These are phyloP conservation scores for Candida silvicultrix DNA, from an alignment of 805 yeast species.

Conservation along the genomic window DNA sequence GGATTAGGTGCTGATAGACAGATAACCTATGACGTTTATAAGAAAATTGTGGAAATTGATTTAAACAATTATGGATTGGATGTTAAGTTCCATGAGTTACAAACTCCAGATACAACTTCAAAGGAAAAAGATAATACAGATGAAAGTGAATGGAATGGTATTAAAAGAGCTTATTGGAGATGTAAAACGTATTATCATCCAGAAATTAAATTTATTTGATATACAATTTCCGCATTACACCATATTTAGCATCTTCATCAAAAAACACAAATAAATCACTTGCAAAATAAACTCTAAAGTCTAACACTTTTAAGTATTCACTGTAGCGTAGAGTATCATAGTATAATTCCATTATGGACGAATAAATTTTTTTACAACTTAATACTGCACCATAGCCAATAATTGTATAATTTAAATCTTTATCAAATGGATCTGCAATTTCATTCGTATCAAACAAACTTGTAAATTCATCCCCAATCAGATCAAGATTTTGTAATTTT, in stretches of 20 bases:
- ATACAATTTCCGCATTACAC: not conserved
- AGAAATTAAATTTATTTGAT: slow-evolving; percentile 39
- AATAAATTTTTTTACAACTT: not conserved
- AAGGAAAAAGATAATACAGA: slow-evolving; percentile 27
- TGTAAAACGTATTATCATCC: slow-evolving; percentile 68
- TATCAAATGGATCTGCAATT: too few species aligned
- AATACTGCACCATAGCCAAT: not conserved
- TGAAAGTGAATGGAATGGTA: slow-evolving; percentile 53
- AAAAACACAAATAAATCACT: not conserved
- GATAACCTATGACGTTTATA: slow-evolving; percentile 78
- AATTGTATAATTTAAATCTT: not conserved
- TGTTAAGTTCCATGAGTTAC: slow-evolving; percentile 46
- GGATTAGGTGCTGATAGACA: slow-evolving; percentile 82
- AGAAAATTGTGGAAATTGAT: slow-evolving; percentile 74
- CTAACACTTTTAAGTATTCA: not conserved
- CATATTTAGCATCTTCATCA: not conserved
- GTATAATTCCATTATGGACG: not conserved
- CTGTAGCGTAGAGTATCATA: not conserved
- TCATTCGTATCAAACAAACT: not conserved
- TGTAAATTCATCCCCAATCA: not conserved
- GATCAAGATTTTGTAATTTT: not conserved
- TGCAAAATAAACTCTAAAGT: not conserved
- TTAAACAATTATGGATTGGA: slow-evolving; percentile 70
- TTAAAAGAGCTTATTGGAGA: slow-evolving; percentile 60
- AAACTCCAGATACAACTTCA: slow-evolving; percentile 37